Evolutionary conservation across 1,284 basidiomycete species (phyloP).

Genomic region (Termitomyces sp.): DNA sequence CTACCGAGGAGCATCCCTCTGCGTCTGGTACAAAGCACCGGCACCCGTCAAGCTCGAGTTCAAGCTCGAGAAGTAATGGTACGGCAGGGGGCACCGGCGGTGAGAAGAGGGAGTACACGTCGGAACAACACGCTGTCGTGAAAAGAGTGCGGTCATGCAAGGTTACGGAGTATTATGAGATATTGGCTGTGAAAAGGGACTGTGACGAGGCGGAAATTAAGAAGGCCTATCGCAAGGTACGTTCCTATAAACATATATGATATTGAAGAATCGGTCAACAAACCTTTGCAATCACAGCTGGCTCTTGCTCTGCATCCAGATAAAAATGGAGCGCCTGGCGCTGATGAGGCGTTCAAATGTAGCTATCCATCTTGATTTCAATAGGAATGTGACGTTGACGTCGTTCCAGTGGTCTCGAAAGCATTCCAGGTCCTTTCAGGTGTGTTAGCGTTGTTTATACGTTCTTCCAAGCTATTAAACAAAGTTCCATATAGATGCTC

Average conservation of each 20-base stretch:
- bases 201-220: slow-evolving; percentile 92
- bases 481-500: slow-evolving; percentile 52
- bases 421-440: slow-evolving; percentile 93
- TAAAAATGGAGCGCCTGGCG: slow-evolving; percentile 96
- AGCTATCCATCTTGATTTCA: slow-evolving; percentile 6
- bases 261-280: not conserved
- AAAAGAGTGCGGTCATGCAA: slow-evolving; percentile 85
- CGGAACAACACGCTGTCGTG: slow-evolving; percentile 83
- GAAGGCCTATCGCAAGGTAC: slow-evolving; percentile 95
- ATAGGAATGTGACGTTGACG: slow-evolving; percentile 10
- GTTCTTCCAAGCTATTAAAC: slow-evolving; percentile 1
- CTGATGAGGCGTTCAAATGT: slow-evolving; percentile 99
- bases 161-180: slow-evolving; percentile 91
- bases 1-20: slow-evolving; percentile 64
- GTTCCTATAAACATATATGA: slow-evolving; percentile 19
- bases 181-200: slow-evolving; percentile 78
- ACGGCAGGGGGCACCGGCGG: slow-evolving; percentile 51
- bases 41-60: slow-evolving; percentile 29
- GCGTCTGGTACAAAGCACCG: slow-evolving; percentile 59
- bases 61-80: slow-evolving; percentile 32
- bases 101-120: slow-evolving; percentile 82
- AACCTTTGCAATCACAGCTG: slow-evolving; percentile 47
- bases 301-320: slow-evolving; percentile 94
- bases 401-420: slow-evolving; percentile 86
- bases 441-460: slow-evolving; percentile 22